Base-by-base conservation (phyloP, 768 basidiomycete species). In the Termitomyces sp. region DNA sequence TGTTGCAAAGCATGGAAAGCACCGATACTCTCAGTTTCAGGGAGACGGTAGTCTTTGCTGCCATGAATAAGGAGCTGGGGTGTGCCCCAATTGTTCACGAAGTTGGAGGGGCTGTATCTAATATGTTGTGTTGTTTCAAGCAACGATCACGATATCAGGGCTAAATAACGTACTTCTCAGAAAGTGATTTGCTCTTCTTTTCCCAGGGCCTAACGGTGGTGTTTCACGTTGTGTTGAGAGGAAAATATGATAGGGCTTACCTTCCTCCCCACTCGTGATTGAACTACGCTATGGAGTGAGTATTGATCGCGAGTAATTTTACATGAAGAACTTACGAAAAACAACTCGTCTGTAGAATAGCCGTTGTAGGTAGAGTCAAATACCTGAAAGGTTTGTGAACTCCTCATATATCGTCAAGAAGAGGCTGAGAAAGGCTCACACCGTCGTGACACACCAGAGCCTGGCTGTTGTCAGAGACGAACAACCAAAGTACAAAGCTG, bases 391-490 rank as follows among this genome's bases (percentile, higher is more conserved):
- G 55, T 26, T 26, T 5, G 53, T 16, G 56, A 32, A 42, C 27
- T 30, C 10, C 14, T 16, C 33, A 50, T 16, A 52, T 13, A 7
- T 13, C 30, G 9, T 13, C 30, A 18, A 32, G n/a, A n/a, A n/a
- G 26, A 7, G 5, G 20, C 0, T 9, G 20, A 9, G 14, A 39
- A 26, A 10, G 24, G 3, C 55, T 60, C 69, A 94, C 91, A 9
- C 96, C 96, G 67, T 99, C 96, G 66, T 98, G 96, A 64, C 87
- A 88, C 13, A 95, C 83, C 43, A 98, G 78, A 4, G 93, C 93
- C 75, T 77, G 49, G 30, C 37, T 18, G 39, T 12, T 42, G 18
- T 55, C 20, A 58, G 58, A 51, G 46, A 58, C 26, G 14, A 30
- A 4, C 13, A 30, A 12, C 12, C 5, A 12, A 9, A 26, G 12